Evolutionary conservation across 1,139 yeast species (phyloP).

Genomic region (Taphrina betulina): DNA sequence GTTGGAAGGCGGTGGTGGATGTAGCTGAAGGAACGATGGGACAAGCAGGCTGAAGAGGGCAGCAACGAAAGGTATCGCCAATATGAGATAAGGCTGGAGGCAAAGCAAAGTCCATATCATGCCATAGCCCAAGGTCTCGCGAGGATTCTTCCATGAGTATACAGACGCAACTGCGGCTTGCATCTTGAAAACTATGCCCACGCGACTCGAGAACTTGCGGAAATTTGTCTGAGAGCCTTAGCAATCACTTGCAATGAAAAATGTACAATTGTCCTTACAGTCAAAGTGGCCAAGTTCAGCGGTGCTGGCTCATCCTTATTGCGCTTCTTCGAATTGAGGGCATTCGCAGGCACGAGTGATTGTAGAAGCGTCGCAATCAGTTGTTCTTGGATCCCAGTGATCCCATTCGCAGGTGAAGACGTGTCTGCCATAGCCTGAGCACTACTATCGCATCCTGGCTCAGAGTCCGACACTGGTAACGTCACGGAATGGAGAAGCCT

Average conservation of each 20-base stretch:
- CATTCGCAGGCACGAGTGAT: constrained; percentile 28
- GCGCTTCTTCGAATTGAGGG: background rate
- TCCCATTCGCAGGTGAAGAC: background rate
- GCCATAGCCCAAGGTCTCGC: constrained; percentile 25
- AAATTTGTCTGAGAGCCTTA: constrained; percentile 10
- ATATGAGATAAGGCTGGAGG: constrained; percentile 67
- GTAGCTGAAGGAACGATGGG: constrained; percentile 70
- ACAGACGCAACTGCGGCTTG: constrained; percentile 16
- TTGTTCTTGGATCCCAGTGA: constrained; percentile 24
- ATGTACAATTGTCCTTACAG: background rate
- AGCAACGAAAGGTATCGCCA: constrained; percentile 62
- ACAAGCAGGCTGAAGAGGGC: constrained; percentile 60
- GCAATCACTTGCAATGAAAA: background rate
- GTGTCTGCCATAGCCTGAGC: constrained; percentile 11
- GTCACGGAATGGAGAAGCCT: too few species aligned
- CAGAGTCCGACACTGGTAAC: too few species aligned
- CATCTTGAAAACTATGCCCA: constrained; percentile 20
- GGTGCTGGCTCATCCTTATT: constrained; percentile 18
- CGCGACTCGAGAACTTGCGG: constrained; percentile 26
- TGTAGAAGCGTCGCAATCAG: constrained; percentile 26
- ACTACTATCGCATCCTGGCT: too few species aligned
- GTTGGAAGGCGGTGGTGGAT: constrained; percentile 53
- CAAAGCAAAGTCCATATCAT: constrained; percentile 41
- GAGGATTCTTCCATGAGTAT: constrained; percentile 17
- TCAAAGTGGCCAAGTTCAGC: constrained; percentile 16